Base-by-base conservation (phyloP, 1,139 yeast genomes). In the Suhomyces guaymorum region DNA sequence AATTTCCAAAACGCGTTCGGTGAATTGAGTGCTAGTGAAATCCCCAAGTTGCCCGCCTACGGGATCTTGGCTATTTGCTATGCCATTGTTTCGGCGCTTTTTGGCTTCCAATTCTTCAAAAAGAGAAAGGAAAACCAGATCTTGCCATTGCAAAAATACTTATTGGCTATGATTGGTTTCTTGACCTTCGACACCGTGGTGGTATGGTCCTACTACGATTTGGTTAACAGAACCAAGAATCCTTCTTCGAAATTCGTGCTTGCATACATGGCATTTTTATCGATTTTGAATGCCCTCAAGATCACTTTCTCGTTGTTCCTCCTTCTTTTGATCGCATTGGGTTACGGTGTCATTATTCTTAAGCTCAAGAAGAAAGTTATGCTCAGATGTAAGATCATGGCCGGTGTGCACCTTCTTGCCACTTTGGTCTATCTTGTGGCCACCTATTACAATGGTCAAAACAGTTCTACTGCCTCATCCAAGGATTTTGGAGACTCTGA, bases 1-100 rank as follows among this genome's bases (percentile, higher is more conserved):
- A 80, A 81, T 51, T 92, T 87, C 63, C 94, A 88, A 63, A 90
- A 89, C 61, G 87, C 97, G 3, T 92, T 75, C 61, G 98, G 98
- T 37, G 78, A 86, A 44, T 69, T 92, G 42, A 78, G 95, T 24
- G 98, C 96, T 4, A 72, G 92, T 33, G 96, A 92, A 57, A 83
- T 88, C 46, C 96, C 97, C 16, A 88, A 90, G 53, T 71, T 92
- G 44, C 89, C 96, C 4, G 79, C 90, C 23, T 94, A 87, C 57
- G 97, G 96, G 1, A 77, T 86, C 16, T 70, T 90, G 48, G 87
- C 97, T 1, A 69, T 92, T 33, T 80, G 86, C 32, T 94, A 92
- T 55, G 87, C 85, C 10, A 82, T 87, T 29, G 82, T 89, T 5
- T 72, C 89, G 54, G 82, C 87, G 8, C 70, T 86, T 40, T 94